These are phyloP conservation scores for Circinella minor DNA, from an alignment of 371 early-diverging fungal species.

Conservation along the genomic window DNA sequence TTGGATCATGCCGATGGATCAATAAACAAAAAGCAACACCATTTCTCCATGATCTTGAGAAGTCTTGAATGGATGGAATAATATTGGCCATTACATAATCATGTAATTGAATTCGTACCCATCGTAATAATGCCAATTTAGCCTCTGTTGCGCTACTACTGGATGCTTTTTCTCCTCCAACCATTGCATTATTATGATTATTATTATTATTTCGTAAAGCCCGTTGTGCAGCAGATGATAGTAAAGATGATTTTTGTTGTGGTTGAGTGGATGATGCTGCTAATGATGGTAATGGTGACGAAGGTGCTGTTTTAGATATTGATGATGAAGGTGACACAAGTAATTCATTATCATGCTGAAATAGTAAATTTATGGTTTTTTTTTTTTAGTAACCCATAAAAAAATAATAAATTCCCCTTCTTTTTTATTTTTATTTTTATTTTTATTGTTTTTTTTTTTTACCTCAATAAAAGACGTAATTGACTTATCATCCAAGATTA, in stretches of 20 bases:
- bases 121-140: slow-evolving; percentile 59
- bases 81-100: slow-evolving; percentile 58
- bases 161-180: slow-evolving; percentile 13
- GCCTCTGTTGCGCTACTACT: slow-evolving; percentile 42
- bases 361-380: background rate
- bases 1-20: slow-evolving; percentile 70
- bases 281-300: background rate
- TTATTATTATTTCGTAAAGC: slow-evolving; percentile 16
- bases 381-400: background rate
- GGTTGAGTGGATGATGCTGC: background rate
- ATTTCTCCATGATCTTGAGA: slow-evolving; percentile 72
- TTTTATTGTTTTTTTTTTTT: background rate
- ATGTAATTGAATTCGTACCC: slow-evolving; percentile 69
- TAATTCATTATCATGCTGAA: slow-evolving; percentile 13
- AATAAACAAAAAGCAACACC: slow-evolving; percentile 75
- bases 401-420: background rate
- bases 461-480: slow-evolving; percentile 5
- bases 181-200: slow-evolving; percentile 12
- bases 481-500: slow-evolving; percentile 30
- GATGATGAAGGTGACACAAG: slow-evolving; percentile 15
- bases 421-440: too few relatives aligned
- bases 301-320: slow-evolving; percentile 8
- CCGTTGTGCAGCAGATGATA: slow-evolving; percentile 23
- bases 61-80: slow-evolving; percentile 62
- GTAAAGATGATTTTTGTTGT: slow-evolving; percentile 18